Conservation (phyloP, 2,329 filamentous ascomycete genomes). For the Hypoxylon sp. region DNA sequence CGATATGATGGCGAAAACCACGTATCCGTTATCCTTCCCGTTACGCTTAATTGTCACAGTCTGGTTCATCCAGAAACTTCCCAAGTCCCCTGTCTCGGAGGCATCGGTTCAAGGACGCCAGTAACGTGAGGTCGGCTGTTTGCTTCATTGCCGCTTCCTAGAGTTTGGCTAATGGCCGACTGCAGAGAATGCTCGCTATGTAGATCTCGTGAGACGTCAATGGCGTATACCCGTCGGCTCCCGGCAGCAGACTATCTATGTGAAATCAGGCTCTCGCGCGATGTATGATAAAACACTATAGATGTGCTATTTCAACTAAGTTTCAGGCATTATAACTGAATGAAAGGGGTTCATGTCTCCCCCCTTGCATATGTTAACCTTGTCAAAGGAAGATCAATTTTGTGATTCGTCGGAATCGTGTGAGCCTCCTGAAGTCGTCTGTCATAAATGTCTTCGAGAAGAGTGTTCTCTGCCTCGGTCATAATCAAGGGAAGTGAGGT, state of each 20-base stretch:
- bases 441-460: neutral
- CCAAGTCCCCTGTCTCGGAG: neutral
- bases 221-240: slow-evolving; percentile 20
- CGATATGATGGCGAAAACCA: slow-evolving; percentile 11
- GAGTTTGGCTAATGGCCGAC: neutral
- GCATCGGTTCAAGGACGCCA: neutral
- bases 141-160: slow-evolving; percentile 15
- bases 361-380: neutral
- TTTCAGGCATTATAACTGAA: neutral
- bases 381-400: neutral
- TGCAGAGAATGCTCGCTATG: slow-evolving; percentile 7
- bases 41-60: neutral
- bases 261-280: slow-evolving; percentile 3
- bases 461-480: neutral
- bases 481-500: neutral
- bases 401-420: neutral
- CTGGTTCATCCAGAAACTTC: neutral
- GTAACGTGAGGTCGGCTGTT: neutral
- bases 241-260: slow-evolving; percentile 13
- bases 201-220: slow-evolving; percentile 20
- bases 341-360: neutral
- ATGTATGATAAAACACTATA: neutral
- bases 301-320: neutral
- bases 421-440: neutral
- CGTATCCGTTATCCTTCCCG: slow-evolving; percentile 12